These are phyloP conservation scores for Cystobasidium ongulense DNA, from an alignment of 768 basidiomycete genomes.

Conservation along the genomic window DNA sequence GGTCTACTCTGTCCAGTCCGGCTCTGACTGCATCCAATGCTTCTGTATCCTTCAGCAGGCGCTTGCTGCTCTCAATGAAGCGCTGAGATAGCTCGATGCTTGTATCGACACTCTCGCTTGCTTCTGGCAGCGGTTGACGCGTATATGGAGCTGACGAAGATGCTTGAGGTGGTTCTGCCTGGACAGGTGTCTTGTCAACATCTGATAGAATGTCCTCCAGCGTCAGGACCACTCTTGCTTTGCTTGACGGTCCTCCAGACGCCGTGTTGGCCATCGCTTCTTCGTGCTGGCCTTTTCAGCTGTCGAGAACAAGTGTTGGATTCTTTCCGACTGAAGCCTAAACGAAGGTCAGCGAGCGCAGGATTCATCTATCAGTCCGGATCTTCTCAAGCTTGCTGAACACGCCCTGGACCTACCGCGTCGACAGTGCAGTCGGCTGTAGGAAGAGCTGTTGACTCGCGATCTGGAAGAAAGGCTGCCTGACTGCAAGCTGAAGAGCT, in stretches of 20 bases:
- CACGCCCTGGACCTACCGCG: not conserved
- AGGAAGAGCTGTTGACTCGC: not conserved
- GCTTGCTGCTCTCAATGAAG: constrained; percentile 18
- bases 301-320: too few species aligned
- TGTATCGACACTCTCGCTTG: constrained; percentile 9
- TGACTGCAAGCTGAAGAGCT: not conserved
- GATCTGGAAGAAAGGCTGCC: too few species aligned
- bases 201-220: constrained; percentile 18
- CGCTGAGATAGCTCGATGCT: constrained; percentile 24
- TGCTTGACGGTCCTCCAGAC: not conserved
- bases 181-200: not conserved
- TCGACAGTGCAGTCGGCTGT: not conserved
- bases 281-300: too few species aligned
- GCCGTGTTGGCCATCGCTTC: not conserved
- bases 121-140: not conserved
- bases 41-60: not conserved
- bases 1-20: constrained; percentile 2
- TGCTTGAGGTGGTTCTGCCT: not conserved
- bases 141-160: not conserved
- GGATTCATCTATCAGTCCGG: too few species aligned
- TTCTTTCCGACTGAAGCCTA: not conserved
- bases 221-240: not conserved
- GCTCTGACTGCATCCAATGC: constrained; percentile 2
- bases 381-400: too few species aligned
- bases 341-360: not conserved